Percentiles rank a stretch among this genome's conserved stretches.
phyloP scores from a whole-genome alignment of 495 filamentous ascomycete genomes.

The Hypoxylon subgilvum region DNA sequence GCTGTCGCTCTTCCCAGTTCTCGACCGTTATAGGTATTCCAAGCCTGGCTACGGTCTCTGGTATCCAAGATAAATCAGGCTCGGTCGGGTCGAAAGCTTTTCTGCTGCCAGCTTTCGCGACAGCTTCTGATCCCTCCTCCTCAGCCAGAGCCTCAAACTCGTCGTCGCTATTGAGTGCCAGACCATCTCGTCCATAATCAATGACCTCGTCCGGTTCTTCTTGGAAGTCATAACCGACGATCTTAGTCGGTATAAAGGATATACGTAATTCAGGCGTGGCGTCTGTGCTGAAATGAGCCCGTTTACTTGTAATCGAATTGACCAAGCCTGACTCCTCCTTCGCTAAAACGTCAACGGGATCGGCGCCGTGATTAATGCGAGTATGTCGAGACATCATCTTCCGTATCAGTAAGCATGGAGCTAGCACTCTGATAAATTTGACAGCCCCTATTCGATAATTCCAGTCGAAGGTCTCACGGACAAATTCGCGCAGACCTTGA shows the following conservation, averaged over 20 bases:
- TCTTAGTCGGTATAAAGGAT: constrained; percentile 73
- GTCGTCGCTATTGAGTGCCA: constrained; percentile 59
- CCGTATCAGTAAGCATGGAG: constrained; percentile 75
- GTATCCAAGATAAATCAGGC: constrained; percentile 74
- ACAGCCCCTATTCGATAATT: constrained; percentile 74
- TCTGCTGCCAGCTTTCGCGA: constrained; percentile 42
- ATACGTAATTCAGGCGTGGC: constrained; percentile 76
- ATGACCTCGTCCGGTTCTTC: constrained; percentile 67
- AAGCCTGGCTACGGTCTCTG: constrained; percentile 70
- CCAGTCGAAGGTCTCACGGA: constrained; percentile 86
- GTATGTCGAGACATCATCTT: constrained; percentile 58
- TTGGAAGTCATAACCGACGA: constrained; percentile 77
- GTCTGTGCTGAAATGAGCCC: constrained; percentile 76
- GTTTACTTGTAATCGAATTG: constrained; percentile 65
- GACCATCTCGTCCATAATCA: constrained; percentile 55
- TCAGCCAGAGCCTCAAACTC: constrained; percentile 62
- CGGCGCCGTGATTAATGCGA: constrained; percentile 21
- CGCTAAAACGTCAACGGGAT: constrained; percentile 50
- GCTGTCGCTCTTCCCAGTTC: constrained; percentile 72
- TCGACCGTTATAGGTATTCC: constrained; percentile 75
- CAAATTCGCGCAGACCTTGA: constrained; percentile 70
- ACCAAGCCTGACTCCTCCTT: constrained; percentile 59
- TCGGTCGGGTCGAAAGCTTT: constrained; percentile 73
- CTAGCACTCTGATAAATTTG: constrained; percentile 82
- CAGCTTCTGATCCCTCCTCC: constrained; percentile 40